Conservation (phyloP, 192 early-diverging fungal species). For the Entomortierella chlamydospora region DNA sequence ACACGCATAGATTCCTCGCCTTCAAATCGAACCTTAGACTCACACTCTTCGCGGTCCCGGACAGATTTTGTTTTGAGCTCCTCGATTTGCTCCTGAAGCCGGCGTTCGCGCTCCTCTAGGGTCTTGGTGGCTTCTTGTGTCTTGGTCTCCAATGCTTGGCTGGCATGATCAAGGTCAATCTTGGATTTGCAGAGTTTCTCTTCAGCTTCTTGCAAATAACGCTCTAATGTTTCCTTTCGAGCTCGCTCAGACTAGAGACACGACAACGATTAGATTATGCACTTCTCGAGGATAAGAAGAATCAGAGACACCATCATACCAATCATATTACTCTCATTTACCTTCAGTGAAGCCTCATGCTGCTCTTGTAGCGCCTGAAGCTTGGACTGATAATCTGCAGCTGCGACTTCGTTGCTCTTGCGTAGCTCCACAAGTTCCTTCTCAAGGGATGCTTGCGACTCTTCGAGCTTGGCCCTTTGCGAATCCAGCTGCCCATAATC, state of each 20-base stretch:
- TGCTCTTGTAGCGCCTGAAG: background rate
- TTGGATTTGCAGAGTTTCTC: background rate
- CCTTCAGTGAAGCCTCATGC: conserved; percentile 14
- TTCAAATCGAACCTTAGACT: conserved; percentile 4
- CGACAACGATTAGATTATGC: background rate
- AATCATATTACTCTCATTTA: background rate
- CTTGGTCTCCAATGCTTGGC: conserved; percentile 9
- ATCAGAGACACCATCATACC: too few relatives aligned
- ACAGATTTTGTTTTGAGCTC: background rate
- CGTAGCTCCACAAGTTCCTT: conserved; percentile 14
- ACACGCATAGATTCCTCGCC: background rate
- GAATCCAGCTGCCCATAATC: background rate
- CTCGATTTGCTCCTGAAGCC: conserved; percentile 15
- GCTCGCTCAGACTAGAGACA: conserved; percentile 14
- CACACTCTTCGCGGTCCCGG: conserved; percentile 13
- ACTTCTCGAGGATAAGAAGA: background rate
- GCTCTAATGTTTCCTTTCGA: background rate
- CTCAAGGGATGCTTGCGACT: background rate
- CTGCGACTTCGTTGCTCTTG: background rate
- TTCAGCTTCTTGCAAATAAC: conserved; percentile 4
- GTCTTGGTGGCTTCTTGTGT: background rate
- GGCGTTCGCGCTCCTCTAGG: conserved; percentile 12
- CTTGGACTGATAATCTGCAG: conserved; percentile 6
- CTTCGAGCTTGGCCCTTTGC: conserved; percentile 13
- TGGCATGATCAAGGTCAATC: background rate